Conservation (phyloP, 2,329 filamentous ascomycete species). For the Dothideomycetidae sp. region DNA sequence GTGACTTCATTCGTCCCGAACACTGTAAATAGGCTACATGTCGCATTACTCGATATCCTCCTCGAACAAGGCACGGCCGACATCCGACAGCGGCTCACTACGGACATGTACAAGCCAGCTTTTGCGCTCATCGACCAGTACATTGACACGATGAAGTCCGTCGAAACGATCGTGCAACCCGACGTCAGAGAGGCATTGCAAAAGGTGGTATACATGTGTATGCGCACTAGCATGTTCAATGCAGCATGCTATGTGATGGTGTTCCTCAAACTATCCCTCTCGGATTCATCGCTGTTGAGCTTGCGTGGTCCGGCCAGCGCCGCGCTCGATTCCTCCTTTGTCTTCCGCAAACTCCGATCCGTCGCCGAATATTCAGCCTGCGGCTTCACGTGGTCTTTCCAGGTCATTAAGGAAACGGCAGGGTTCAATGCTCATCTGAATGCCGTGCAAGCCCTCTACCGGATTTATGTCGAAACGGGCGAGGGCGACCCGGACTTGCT, state of each 20-base stretch:
- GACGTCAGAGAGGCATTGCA: slow-evolving; percentile 2
- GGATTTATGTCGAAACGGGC: slow-evolving; percentile 2
- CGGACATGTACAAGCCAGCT: slow-evolving; percentile 4
- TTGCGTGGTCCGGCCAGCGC: background rate
- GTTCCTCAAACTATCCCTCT: slow-evolving; percentile 2
- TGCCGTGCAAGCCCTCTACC: slow-evolving; percentile 1
- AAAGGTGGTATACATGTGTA: background rate
- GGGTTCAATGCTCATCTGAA: background rate
- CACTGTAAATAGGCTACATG: background rate
- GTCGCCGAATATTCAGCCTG: background rate
- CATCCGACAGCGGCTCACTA: background rate
- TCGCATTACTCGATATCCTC: slow-evolving; percentile 1
- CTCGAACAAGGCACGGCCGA: slow-evolving; percentile 1
- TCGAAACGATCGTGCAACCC: background rate
- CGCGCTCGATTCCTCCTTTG: slow-evolving; percentile 3
- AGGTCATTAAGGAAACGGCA: slow-evolving; percentile 1
- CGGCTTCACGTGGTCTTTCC: background rate
- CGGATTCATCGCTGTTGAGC: background rate
- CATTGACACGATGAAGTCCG: background rate
- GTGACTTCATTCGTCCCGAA: background rate
- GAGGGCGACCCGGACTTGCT: background rate
- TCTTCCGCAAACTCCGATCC: slow-evolving; percentile 6
- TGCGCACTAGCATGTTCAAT: slow-evolving; percentile 1
- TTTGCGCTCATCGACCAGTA: slow-evolving; percentile 1
- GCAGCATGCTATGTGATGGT: slow-evolving; percentile 1